Evolutionary conservation across 2,329 filamentous ascomycete species (phyloP).

Genomic region (Xylariales sp.): DNA sequence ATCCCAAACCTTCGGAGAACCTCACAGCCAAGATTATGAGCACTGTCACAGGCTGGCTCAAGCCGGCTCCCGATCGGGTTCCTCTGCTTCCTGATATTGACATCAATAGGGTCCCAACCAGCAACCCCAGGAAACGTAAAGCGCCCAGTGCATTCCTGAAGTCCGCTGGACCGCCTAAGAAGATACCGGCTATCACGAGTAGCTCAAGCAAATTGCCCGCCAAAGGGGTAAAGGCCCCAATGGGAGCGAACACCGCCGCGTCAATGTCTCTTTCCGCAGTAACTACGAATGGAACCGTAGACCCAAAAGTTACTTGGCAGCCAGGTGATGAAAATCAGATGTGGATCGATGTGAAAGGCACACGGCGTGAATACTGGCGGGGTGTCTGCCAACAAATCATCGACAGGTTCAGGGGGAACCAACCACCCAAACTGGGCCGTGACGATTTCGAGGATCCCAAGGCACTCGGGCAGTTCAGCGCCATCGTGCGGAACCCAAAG

Average conservation of each 20-base stretch:
- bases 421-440: too few relatives aligned
- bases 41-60: constrained; percentile 6
- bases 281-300: too few relatives aligned
- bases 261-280: too few relatives aligned
- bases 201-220: not conserved
- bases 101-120: constrained; percentile 16
- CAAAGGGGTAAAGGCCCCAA: not conserved
- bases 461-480: too few relatives aligned
- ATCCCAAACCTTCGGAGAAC: constrained; percentile 1
- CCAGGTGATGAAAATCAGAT: too few relatives aligned
- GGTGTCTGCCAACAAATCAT: too few relatives aligned
- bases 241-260: not conserved
- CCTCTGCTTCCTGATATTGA: constrained; percentile 19
- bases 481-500: too few relatives aligned
- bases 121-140: constrained; percentile 25
- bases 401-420: too few relatives aligned
- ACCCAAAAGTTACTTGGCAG: too few relatives aligned
- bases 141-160: constrained; percentile 21
- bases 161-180: not conserved
- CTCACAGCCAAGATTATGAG: not conserved
- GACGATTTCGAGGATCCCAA: too few relatives aligned
- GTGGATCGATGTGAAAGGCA: too few relatives aligned
- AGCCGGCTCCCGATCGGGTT: constrained; percentile 8
- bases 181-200: not conserved
- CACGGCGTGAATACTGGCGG: too few relatives aligned